Evolutionary conservation across 768 basidiomycete species (phyloP).

Genomic region (Phanerochaete sordida): DNA sequence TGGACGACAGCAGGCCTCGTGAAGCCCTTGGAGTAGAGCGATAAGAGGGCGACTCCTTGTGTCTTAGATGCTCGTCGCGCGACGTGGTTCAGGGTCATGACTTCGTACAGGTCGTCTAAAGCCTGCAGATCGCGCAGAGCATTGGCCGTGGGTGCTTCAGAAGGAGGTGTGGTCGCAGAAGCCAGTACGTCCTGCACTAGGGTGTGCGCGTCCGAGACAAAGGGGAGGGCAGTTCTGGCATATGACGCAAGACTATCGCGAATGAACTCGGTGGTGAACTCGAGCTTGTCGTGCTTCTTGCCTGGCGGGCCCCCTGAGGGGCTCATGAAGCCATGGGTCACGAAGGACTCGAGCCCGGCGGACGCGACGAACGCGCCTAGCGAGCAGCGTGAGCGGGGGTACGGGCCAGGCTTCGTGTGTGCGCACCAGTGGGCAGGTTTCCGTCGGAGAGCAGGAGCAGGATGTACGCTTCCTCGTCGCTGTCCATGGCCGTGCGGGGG

Average conservation of each 20-base stretch:
- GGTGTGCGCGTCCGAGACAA: constrained; percentile 71
- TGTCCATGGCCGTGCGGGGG: constrained; percentile 22
- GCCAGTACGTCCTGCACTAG: constrained; percentile 23
- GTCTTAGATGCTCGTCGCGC: constrained; percentile 82
- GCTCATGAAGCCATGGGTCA: constrained; percentile 73
- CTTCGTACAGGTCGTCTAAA: constrained; percentile 78
- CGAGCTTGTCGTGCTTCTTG: constrained; percentile 26
- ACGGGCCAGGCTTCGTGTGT: background rate
- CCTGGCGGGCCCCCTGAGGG: constrained; percentile 23
- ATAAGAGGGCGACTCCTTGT: constrained; percentile 91
- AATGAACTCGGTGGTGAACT: constrained; percentile 56
- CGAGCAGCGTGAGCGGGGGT: background rate
- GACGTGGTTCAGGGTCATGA: constrained; percentile 88
- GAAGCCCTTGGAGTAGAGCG: constrained; percentile 82
- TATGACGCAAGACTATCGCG: constrained; percentile 75
- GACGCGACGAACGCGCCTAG: constrained; percentile 92
- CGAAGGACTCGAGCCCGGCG: constrained; percentile 86
- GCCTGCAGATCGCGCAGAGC: constrained; percentile 42
- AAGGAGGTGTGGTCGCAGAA: background rate
- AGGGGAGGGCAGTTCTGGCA: constrained; percentile 69
- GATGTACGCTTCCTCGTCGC: constrained; percentile 59
- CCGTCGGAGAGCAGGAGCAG: constrained; percentile 83
- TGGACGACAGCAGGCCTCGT: constrained; percentile 43
- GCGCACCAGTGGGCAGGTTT: constrained; percentile 74
- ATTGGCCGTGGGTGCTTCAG: constrained; percentile 12